Base-by-base conservation (phyloP, 2,329 filamentous ascomycete species). In the Sordariomycetes sp. region DNA sequence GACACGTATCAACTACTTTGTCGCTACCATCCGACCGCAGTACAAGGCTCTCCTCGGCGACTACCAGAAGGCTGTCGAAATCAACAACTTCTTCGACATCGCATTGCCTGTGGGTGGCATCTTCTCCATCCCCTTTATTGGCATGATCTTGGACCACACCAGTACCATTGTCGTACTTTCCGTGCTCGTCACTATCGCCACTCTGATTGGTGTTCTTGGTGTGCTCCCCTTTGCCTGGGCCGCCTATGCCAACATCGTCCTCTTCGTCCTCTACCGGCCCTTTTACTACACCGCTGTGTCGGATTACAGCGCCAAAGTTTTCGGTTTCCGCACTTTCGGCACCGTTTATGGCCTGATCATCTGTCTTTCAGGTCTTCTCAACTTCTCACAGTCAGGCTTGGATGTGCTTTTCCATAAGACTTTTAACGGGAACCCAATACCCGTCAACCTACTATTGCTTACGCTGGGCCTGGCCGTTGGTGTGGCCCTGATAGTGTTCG, bases 291-390 rank as follows among this genome's bases (percentile, higher is more conserved):
- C 86, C 1, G 78, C 86, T 7, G 84, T 94, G 38, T 90, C 82
- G 38, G 87, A 94, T 60, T 94, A 93, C 55, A 75, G 77, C 15
- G 86, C 86, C 40, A 94, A 94, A 59, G 86, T 94, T 23, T 94
- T 94, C 53, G 87, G 87, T 12, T 94, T 94, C 60, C 72, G 79
- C 40, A 94, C 86, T 0, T 94, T 94, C 46, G 88, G 87, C 30
- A 94, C 85, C 37, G 86, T 95, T n/a, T 94, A 94, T 57, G 87
- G 87, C 9, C 70, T 88, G 15, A 83, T 94, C 44, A 94, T 94
- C 46, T 93, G 85, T 57, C 61, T 92, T 2, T 81, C 86, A 0
- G 87, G 88, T 1, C 55, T 94, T 1, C 70, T 87, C 49, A 94
- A 93, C 57, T 88, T 95, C 49, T 75, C 75, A 2, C 86, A 94